A percentile compares a stretch with the other conserved stretches of the same genome.
phyloP scores from a whole-genome alignment of 176 grass and related monocot species.

The Rhipidocladum racemiflorum region DNA sequence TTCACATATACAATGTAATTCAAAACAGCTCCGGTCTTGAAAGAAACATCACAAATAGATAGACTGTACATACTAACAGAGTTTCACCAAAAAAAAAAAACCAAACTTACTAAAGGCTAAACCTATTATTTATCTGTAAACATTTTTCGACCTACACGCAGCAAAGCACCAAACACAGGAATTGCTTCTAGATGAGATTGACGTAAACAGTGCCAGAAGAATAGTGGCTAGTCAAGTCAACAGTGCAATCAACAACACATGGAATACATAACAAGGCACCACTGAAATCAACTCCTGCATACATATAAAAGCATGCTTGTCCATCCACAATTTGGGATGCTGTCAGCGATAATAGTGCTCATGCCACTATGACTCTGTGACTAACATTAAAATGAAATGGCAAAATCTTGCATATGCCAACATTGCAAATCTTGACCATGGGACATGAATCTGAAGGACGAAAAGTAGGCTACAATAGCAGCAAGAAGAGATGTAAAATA shows the following conservation, averaged over 20 bases:
- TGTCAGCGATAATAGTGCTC: neutral
- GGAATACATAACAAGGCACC: slow-evolving; percentile 18
- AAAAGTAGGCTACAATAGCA: slow-evolving; percentile 28
- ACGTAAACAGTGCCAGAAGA: neutral
- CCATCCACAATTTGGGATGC: slow-evolving; percentile 6
- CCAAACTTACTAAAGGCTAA: neutral
- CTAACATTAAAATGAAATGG: slow-evolving; percentile 23
- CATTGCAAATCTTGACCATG: slow-evolving; percentile 5
- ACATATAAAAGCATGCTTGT: slow-evolving; percentile 3
- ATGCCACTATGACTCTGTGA: neutral
- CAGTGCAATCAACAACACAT: neutral
- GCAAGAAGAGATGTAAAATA: slow-evolving; percentile 40
- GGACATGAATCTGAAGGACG: slow-evolving; percentile 6
- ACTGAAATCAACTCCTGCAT: neutral
- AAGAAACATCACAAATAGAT: neutral
- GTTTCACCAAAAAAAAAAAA: neutral
- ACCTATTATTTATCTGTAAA: neutral
- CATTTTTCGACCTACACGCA: neutral
- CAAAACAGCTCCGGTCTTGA: neutral
- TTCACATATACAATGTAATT: neutral
- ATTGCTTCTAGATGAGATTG: slow-evolving; percentile 22
- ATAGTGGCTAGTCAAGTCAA: slow-evolving; percentile 1
- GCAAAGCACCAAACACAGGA: neutral
- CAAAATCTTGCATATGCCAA: slow-evolving; percentile 17
- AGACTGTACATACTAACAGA: neutral